Conservation (phyloP, 2,329 filamentous ascomycete species). For the Orbilia brochopaga region DNA sequence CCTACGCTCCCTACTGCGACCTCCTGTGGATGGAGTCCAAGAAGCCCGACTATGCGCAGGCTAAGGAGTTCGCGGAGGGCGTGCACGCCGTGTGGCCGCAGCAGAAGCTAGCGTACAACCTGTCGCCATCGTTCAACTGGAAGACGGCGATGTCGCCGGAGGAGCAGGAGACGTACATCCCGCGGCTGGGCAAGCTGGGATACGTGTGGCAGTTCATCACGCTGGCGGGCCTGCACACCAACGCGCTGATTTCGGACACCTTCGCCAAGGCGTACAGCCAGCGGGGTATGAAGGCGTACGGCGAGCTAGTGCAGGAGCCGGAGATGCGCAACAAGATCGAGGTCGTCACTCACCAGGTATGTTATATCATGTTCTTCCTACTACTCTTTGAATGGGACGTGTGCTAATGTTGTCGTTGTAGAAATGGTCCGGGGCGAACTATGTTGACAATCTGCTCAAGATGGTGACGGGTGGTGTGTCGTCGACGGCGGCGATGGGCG, state of each 20-base stretch:
- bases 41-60: slow-evolving; percentile 87
- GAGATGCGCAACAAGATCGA: slow-evolving; percentile 91
- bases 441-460: slow-evolving; percentile 92
- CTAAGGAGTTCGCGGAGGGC: slow-evolving; percentile 88
- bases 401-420: slow-evolving; percentile 17
- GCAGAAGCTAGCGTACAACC: slow-evolving; percentile 97
- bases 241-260: slow-evolving; percentile 85
- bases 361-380: slow-evolving; percentile 1
- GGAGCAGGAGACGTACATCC: slow-evolving; percentile 97
- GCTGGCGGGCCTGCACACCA: slow-evolving; percentile 94
- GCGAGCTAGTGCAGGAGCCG: slow-evolving; percentile 95
- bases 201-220: slow-evolving; percentile 99
- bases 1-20: slow-evolving; percentile 91
- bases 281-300: slow-evolving; percentile 93
- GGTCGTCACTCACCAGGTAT: slow-evolving; percentile 87
- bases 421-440: slow-evolving; percentile 95
- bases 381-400: background rate
- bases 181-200: slow-evolving; percentile 80
- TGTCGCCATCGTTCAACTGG: slow-evolving; percentile 99
- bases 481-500: slow-evolving; percentile 93
- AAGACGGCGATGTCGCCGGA: slow-evolving; percentile 78
- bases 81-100: slow-evolving; percentile 95
- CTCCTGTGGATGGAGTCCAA: slow-evolving; percentile 99
- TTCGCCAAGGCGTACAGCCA: slow-evolving; percentile 83
- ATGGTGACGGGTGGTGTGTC: slow-evolving; percentile 95